Evolutionary conservation across 768 basidiomycete species (phyloP), one percentile per base, ranked within the genome.

Genomic region (Auricularia heimuer): DNA sequence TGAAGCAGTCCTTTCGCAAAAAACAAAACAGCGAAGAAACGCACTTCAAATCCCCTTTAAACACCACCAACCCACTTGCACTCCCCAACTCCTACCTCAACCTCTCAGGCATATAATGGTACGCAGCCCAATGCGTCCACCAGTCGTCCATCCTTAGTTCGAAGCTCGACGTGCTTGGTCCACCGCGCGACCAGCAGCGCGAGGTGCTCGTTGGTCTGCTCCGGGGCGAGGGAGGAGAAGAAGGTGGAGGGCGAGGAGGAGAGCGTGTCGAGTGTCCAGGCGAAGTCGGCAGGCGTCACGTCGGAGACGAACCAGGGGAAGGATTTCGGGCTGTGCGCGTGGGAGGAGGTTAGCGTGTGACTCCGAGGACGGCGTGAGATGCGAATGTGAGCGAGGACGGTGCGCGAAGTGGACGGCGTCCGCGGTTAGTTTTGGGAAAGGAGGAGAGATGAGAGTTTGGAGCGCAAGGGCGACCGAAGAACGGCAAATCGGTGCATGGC

Each of bases 261-360:
- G 64, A 95, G 81, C 0, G 85, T 82, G 61, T 78, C 74, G 34
- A 60, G 56, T 10, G 56, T 60, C 56, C 56, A 60, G 33, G 73
- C 69, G 74, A 97, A 97, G 74, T 99, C 96, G 33, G 81, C 77
- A 1, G 96, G 94, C 3, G 91, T 90, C 34, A 95, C 94, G 73
- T 97, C 93, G 10, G 91, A 94, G 58, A 98, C 95, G 72, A 98
- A 99, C 94, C 96, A 99, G 0, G 95, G 95, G 62, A 98, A 89
- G 8, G 90, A 78, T 74, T 99, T 98, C 0, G 94, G 92, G 76
- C 94, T 96, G 66, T 3, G 39, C 7, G 39, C 7, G 39, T 42
- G 39, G 54, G 35, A 35, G 34, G 33, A 29, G 29, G 29, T 29
- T 29, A 29, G 29, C 29, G 29, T 29, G 29, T 29, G 29, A 29